Conservation (phyloP, 2,329 filamentous ascomycete genomes). For the Pestalotiopsis sp. region DNA sequence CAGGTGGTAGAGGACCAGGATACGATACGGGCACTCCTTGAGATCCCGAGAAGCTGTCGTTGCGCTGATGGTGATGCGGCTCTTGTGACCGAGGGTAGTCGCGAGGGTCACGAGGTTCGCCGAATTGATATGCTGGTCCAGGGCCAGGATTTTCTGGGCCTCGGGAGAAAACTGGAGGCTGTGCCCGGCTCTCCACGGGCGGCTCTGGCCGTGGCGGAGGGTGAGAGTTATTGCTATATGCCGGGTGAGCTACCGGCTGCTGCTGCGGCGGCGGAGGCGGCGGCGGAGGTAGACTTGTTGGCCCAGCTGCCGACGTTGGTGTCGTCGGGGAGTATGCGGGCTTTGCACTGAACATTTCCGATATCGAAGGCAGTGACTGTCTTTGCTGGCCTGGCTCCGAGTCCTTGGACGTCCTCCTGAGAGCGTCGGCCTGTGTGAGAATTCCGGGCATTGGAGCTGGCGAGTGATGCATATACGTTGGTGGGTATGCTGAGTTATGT, state of each 20-base stretch:
- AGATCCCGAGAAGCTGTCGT: constrained; percentile 26
- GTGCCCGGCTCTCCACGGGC: constrained; percentile 27
- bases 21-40: constrained; percentile 40
- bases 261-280: constrained; percentile 20
- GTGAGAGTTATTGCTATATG: constrained; percentile 14
- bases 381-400: constrained; percentile 25
- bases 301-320: constrained; percentile 25
- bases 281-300: constrained; percentile 25
- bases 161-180: constrained; percentile 26
- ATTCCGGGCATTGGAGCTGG: constrained; percentile 28
- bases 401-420: constrained; percentile 28
- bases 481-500: constrained; percentile 20
- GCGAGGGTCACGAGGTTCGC: constrained; percentile 31
- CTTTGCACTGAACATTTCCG: constrained; percentile 33
- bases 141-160: constrained; percentile 25
- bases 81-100: constrained; percentile 28
- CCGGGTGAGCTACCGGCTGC: neutral
- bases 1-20: constrained; percentile 50
- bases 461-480: constrained; percentile 23
- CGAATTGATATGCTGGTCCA: constrained; percentile 26
- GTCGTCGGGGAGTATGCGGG: constrained; percentile 32
- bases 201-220: constrained; percentile 28
- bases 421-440: constrained; percentile 28
- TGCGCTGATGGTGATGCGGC: constrained; percentile 18
- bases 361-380: constrained; percentile 36